These are phyloP conservation scores for Helotiales sp. DNA, from an alignment of 2,329 filamentous ascomycete species.

Conservation along the genomic window DNA sequence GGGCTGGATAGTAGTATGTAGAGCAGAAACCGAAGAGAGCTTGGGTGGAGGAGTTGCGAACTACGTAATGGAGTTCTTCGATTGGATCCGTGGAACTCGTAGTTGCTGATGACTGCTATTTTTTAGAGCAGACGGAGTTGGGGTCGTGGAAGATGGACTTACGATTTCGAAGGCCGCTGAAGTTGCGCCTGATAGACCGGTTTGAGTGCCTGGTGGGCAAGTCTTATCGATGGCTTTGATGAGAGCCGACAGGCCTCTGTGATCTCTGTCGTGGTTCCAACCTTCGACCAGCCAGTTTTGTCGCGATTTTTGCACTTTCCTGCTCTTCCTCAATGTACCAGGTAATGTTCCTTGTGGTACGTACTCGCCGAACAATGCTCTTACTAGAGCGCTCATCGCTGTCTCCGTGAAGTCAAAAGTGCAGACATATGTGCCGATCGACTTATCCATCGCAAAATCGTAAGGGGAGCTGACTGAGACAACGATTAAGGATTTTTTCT, in stretches of 20 bases:
- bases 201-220: slow-evolving; percentile 65
- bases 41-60: slow-evolving; percentile 89
- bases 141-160: not conserved
- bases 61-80: slow-evolving; percentile 84
- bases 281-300: slow-evolving; percentile 94
- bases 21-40: slow-evolving; percentile 90
- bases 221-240: slow-evolving; percentile 69
- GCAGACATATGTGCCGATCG: slow-evolving; percentile 89
- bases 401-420: slow-evolving; percentile 97
- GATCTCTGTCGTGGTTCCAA: slow-evolving; percentile 79
- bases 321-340: slow-evolving; percentile 80
- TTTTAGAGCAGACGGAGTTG: slow-evolving; percentile 1
- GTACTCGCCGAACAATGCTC: slow-evolving; percentile 78
- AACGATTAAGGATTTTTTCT: slow-evolving; percentile 87
- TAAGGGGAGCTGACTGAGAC: slow-evolving; percentile 94
- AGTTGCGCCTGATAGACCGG: slow-evolving; percentile 61
- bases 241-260: slow-evolving; percentile 71
- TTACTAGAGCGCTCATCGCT: slow-evolving; percentile 80
- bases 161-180: slow-evolving; percentile 75
- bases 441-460: slow-evolving; percentile 91
- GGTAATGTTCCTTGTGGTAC: slow-evolving; percentile 59
- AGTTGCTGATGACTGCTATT: slow-evolving; percentile 3
- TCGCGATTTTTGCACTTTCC: slow-evolving; percentile 83
- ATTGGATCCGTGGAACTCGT: slow-evolving; percentile 59
- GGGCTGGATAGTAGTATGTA: slow-evolving; percentile 72